Percentiles rank a stretch among this genome's conserved stretches.
Evolutionary conservation across 2,329 filamentous ascomycete species (phyloP).

Genomic region (Sclerotinia spermophila): DNA sequence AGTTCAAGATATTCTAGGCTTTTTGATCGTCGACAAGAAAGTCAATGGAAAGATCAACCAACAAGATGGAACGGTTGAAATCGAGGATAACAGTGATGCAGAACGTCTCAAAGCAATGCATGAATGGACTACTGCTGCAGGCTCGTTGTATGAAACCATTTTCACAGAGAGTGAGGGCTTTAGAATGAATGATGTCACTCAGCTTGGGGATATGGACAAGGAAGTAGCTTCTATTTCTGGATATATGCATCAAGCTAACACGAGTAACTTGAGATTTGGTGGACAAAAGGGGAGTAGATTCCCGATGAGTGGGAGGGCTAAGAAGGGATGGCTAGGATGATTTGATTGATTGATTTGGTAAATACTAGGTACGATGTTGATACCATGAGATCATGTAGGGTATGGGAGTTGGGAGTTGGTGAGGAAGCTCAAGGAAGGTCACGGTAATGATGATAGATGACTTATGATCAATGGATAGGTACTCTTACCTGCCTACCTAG

Average conservation of each 20-base stretch:
- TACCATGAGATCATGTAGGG: background rate
- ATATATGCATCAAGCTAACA: background rate
- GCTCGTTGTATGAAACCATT: slow-evolving; percentile 64
- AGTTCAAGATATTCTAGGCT: slow-evolving; percentile 93
- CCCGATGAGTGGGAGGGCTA: background rate
- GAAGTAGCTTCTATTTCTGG: background rate
- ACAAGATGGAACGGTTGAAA: slow-evolving; percentile 76
- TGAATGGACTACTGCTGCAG: slow-evolving; percentile 68
- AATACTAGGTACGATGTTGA: background rate
- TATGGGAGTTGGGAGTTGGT: background rate
- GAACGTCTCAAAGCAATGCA: slow-evolving; percentile 71
- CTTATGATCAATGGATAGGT: slow-evolving; percentile 5
- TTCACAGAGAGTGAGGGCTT: slow-evolving; percentile 78
- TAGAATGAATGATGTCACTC: slow-evolving; percentile 31
- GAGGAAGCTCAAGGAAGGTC: background rate
- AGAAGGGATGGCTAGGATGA: background rate
- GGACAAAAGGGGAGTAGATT: background rate
- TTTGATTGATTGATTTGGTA: background rate
- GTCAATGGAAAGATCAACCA: slow-evolving; percentile 88
- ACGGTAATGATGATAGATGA: slow-evolving; percentile 9
- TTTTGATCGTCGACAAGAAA: slow-evolving; percentile 86
- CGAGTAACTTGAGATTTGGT: background rate
- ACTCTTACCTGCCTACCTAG: background rate
- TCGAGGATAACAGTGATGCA: slow-evolving; percentile 68
- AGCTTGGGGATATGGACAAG: slow-evolving; percentile 18